A percentile compares a stretch with the other conserved stretches of the same genome.
Evolutionary conservation across 1,284 basidiomycete species (phyloP).

Genomic region (Microbotryomycetes sp.): DNA sequence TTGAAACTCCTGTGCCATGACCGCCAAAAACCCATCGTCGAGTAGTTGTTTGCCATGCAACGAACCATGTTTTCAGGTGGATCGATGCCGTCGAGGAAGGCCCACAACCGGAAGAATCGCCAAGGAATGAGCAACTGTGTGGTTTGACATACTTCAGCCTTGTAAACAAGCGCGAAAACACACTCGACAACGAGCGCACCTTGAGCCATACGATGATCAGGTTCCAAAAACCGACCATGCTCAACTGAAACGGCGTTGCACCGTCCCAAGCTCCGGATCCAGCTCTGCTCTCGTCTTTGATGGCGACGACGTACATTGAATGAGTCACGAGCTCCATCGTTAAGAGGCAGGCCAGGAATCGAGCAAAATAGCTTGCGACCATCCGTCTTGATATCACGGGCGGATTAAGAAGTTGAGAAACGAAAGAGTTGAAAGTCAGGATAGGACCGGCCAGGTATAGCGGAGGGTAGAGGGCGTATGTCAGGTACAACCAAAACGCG

Average conservation of each 20-base stretch:
- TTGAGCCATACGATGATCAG: constrained; percentile 95
- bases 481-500: constrained; percentile 53
- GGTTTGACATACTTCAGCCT: neutral
- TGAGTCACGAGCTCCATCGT: constrained; percentile 90
- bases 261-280: constrained; percentile 47
- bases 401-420: constrained; percentile 56
- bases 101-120: constrained; percentile 97
- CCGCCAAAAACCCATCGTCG: constrained; percentile 86
- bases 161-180: too few relatives aligned
- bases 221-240: constrained; percentile 97
- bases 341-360: constrained; percentile 65
- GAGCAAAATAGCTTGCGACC: constrained; percentile 53
- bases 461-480: constrained; percentile 81
- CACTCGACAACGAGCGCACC: constrained; percentile 46
- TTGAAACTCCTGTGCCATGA: constrained; percentile 97
- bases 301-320: constrained; percentile 93
- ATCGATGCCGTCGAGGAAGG: constrained; percentile 78
- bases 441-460: constrained; percentile 95
- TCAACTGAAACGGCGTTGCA: constrained; percentile 68
- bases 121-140: constrained; percentile 83
- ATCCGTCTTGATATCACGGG: constrained; percentile 41
- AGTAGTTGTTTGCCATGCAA: constrained; percentile 98
- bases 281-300: constrained; percentile 58
- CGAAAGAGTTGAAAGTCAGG: constrained; percentile 90
- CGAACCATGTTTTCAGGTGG: constrained; percentile 98